phyloP scores from a whole-genome alignment of 805 yeast species.

The Phaffomyces antillensis region DNA sequence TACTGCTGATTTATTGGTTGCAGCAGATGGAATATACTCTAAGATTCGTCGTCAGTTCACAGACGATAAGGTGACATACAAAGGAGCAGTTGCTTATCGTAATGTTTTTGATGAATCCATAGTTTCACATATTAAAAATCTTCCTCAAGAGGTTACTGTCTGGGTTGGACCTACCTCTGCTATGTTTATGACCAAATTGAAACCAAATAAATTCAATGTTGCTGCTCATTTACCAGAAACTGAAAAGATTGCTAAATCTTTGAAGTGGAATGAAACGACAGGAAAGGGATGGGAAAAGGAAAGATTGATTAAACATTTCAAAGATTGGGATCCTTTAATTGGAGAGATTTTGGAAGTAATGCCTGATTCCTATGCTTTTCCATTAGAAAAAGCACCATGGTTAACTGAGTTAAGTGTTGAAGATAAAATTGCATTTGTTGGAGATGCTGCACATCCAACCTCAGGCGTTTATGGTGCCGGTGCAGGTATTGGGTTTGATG shows the following conservation, averaged over 20 bases:
- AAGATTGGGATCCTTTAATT: constrained; percentile 15
- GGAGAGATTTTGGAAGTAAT: constrained; percentile 6
- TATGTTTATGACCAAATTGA: constrained; percentile 10
- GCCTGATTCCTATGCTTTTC: constrained; percentile 13
- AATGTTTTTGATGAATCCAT: constrained; percentile 11
- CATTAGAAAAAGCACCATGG: constrained; percentile 14
- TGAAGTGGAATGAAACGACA: constrained; percentile 11
- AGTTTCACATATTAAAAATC: constrained; percentile 3
- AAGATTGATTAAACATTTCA: constrained; percentile 9
- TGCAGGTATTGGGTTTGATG: constrained; percentile 13
- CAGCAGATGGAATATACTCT: constrained; percentile 15
- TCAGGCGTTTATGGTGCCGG: constrained; percentile 15
- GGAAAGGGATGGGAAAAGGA: constrained; percentile 8
- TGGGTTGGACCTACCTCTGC: constrained; percentile 9
- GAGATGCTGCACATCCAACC: constrained; percentile 16
- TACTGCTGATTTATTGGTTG: constrained; percentile 7
- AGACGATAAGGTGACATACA: constrained; percentile 8
- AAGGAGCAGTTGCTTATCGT: constrained; percentile 12
- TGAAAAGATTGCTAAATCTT: constrained; percentile 3
- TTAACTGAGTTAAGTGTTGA: constrained; percentile 3
- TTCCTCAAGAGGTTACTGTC: constrained; percentile 10
- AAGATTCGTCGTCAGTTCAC: constrained; percentile 12
- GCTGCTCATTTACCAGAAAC: constrained; percentile 12
- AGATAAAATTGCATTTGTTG: constrained; percentile 10
- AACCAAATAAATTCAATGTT: constrained; percentile 10